Evolutionary conservation across 169 alveolate species (phyloP).

Genomic region (Plasmodium gonderi): DNA sequence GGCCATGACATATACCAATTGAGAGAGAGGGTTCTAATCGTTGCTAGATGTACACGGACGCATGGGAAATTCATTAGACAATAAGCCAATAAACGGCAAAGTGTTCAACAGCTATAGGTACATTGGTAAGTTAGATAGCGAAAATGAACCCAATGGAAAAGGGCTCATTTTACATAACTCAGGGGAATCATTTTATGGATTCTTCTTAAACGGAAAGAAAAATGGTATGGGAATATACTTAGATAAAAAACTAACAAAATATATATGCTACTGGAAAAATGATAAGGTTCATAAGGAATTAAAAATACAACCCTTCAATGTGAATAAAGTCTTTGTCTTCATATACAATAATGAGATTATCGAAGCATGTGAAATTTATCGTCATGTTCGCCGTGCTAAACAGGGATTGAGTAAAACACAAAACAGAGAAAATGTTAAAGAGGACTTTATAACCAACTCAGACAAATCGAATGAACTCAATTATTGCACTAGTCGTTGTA

Average conservation of each 20-base stretch:
- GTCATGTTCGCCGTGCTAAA: neutral
- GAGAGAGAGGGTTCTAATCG: neutral
- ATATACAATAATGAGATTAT: slow-evolving; percentile 9
- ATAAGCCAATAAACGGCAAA: neutral
- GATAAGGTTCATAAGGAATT: neutral
- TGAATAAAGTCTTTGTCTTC: slow-evolving; percentile 5
- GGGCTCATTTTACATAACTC: slow-evolving; percentile 37
- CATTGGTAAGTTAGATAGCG: slow-evolving; percentile 17
- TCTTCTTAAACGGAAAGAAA: slow-evolving; percentile 37
- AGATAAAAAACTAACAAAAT: slow-evolving; percentile 24
- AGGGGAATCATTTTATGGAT: slow-evolving; percentile 37
- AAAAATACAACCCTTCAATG: slow-evolving; percentile 12
- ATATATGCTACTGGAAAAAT: slow-evolving; percentile 26
- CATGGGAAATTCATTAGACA: slow-evolving; percentile 26
- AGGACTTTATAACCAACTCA: neutral
- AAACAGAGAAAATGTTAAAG: neutral
- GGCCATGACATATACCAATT: too few relatives aligned
- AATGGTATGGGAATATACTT: slow-evolving; percentile 49
- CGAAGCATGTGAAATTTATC: neutral
- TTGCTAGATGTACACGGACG: neutral
- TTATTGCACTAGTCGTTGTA: too few relatives aligned
- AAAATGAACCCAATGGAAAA: slow-evolving; percentile 32
- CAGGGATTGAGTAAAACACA: neutral
- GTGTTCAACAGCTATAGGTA: slow-evolving; percentile 6
- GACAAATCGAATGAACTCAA: neutral